These are phyloP conservation scores for Colletotrichum sublineola DNA, from an alignment of 2,329 filamentous ascomycete genomes.

Conservation along the genomic window DNA sequence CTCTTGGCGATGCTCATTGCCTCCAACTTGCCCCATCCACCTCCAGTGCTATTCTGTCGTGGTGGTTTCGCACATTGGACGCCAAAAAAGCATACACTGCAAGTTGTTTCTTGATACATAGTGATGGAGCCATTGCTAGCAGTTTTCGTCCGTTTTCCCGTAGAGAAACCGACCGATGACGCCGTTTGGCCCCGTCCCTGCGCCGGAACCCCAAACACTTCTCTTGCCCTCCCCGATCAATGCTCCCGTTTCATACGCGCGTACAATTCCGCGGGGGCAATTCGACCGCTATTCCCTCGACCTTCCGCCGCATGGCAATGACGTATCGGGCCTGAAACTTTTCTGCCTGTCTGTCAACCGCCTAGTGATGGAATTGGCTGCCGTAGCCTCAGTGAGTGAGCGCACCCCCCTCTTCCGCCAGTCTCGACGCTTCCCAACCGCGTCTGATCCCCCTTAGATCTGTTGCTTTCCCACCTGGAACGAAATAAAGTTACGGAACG, in stretches of 20 bases:
- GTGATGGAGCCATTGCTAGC: neutral
- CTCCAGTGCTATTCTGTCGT: neutral
- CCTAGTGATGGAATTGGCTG: neutral
- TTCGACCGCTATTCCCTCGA: slow-evolving; percentile 3
- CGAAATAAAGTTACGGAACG: slow-evolving; percentile 13
- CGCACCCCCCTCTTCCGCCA: neutral
- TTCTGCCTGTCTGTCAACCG: neutral
- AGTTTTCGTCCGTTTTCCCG: slow-evolving; percentile 7
- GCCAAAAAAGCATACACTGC: neutral
- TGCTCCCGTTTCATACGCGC: slow-evolving; percentile 39
- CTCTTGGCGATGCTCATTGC: neutral
- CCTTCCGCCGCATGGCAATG: slow-evolving; percentile 15
- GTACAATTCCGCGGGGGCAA: slow-evolving; percentile 8
- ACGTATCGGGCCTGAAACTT: slow-evolving; percentile 20
- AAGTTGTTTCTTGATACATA: neutral
- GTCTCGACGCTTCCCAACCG: neutral
- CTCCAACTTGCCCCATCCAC: neutral
- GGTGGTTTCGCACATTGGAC: neutral
- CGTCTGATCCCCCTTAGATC: neutral
- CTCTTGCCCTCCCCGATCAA: slow-evolving; percentile 34
- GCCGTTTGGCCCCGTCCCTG: slow-evolving; percentile 19
- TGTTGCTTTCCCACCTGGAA: neutral
- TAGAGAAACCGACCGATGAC: slow-evolving; percentile 5
- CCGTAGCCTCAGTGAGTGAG: too few species aligned
- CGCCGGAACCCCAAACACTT: slow-evolving; percentile 39